These are phyloP conservation scores for Sungouiella blattae DNA, from an alignment of 805 yeast species.

Conservation along the genomic window DNA sequence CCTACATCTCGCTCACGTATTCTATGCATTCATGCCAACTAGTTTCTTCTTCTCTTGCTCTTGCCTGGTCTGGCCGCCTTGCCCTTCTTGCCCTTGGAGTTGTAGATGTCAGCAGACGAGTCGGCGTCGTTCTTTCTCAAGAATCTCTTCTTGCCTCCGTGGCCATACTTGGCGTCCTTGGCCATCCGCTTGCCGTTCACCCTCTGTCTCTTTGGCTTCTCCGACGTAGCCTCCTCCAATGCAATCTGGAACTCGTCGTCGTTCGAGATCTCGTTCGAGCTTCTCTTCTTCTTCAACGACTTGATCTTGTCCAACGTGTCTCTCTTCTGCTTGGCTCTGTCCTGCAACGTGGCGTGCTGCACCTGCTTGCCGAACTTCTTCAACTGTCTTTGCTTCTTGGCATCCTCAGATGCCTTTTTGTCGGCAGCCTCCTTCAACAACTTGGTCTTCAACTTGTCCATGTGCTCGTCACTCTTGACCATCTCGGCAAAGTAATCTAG, in stretches of 20 bases:
- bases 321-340: constrained; percentile 88
- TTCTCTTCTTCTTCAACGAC: constrained; percentile 85
- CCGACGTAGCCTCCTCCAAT: constrained; percentile 83
- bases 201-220: constrained; percentile 47
- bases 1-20: too few relatives aligned
- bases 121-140: constrained; percentile 69
- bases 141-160: constrained; percentile 75
- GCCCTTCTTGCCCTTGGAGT: constrained; percentile 19
- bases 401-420: constrained; percentile 89
- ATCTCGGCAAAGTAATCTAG: constrained; percentile 96
- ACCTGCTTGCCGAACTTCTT: constrained; percentile 98
- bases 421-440: constrained; percentile 74
- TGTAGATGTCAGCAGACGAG: constrained; percentile 59
- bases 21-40: constrained; percentile 2
- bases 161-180: constrained; percentile 71
- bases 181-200: constrained; percentile 66
- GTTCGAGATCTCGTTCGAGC: constrained; percentile 62
- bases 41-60: constrained; percentile 29
- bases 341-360: constrained; percentile 88
- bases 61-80: constrained; percentile 39
- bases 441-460: constrained; percentile 86
- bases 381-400: constrained; percentile 88
- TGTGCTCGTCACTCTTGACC: constrained; percentile 97
- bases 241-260: constrained; percentile 84
- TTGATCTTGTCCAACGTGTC: constrained; percentile 88